Evolutionary conservation across 306 rosid species (phyloP).

Genomic region (Vigna nakashimae): DNA sequence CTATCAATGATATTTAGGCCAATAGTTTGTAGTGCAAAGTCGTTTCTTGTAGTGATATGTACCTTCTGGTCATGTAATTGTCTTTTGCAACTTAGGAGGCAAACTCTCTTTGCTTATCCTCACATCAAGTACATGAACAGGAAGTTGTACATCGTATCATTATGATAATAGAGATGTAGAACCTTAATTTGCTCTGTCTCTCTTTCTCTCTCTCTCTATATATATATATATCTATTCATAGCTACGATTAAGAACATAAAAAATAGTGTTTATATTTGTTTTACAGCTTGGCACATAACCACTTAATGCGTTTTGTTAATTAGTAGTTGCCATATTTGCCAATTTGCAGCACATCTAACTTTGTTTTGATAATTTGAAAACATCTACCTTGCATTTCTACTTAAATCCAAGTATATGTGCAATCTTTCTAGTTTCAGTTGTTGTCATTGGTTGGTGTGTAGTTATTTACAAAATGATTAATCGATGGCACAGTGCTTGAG

Average conservation of each 20-base stretch:
- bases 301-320: too few species aligned
- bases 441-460: not conserved
- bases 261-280: not conserved
- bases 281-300: not conserved
- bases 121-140: constrained; percentile 55
- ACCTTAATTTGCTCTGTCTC: constrained; percentile 7
- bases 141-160: constrained; percentile 41
- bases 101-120: constrained; percentile 81
- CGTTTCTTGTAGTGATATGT: constrained; percentile 38
- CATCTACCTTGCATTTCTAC: not conserved
- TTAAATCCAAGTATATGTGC: not conserved
- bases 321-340: not conserved
- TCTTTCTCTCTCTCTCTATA: too few species aligned
- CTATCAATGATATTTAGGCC: constrained; percentile 34
- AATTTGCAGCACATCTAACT: not conserved
- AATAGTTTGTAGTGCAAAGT: constrained; percentile 50
- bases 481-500: too few species aligned
- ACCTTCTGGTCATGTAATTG: constrained; percentile 55
- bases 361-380: not conserved
- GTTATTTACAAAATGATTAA: constrained; percentile 13
- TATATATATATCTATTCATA: not conserved
- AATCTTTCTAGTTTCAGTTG: not conserved
- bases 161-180: constrained; percentile 43
- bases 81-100: constrained; percentile 62
- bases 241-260: not conserved